Percentiles rank a stretch among this genome's conserved stretches.
Conservation (phyloP, 306 rosid species). For the Dryas octopetala region DNA sequence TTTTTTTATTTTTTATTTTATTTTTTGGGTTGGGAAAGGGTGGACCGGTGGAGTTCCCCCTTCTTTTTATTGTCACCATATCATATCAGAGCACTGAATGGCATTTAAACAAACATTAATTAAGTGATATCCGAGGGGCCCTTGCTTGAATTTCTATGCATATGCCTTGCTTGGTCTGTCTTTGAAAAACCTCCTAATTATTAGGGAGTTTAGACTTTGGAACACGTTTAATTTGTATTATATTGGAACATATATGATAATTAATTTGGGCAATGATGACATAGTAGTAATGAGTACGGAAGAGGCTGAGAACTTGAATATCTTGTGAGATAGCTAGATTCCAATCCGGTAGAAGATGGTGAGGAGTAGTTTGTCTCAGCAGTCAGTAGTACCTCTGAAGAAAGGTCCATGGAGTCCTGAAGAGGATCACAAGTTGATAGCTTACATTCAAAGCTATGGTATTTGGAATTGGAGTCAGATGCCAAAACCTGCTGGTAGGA, state of each 20-base stretch:
- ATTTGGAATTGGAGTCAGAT: constrained; percentile 50
- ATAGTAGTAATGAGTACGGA: neutral
- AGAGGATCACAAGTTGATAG: constrained; percentile 37
- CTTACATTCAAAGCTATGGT: constrained; percentile 31
- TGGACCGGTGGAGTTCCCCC: no score
- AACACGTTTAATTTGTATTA: neutral
- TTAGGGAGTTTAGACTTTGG: neutral
- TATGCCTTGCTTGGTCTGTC: neutral
- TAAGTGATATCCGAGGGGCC: neutral
- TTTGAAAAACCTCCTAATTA: neutral
- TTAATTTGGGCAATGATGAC: neutral
- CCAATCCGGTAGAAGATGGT: constrained; percentile 11
- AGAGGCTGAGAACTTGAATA: neutral
- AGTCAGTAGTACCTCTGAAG: constrained; percentile 6
- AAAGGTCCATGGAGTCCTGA: constrained; percentile 40
- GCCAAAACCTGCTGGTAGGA: constrained; percentile 40
- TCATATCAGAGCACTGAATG: neutral
- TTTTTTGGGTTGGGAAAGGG: no score
- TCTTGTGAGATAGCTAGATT: constrained; percentile 2
- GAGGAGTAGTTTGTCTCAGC: constrained; percentile 18
- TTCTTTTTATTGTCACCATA: neutral
- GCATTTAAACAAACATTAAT: neutral
- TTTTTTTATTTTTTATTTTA: neutral
- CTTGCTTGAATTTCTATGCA: neutral
- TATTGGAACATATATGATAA: neutral